Evolutionary conservation across 371 early-diverging fungal genomes (phyloP).

Genomic region (Mucor saturninus): DNA sequence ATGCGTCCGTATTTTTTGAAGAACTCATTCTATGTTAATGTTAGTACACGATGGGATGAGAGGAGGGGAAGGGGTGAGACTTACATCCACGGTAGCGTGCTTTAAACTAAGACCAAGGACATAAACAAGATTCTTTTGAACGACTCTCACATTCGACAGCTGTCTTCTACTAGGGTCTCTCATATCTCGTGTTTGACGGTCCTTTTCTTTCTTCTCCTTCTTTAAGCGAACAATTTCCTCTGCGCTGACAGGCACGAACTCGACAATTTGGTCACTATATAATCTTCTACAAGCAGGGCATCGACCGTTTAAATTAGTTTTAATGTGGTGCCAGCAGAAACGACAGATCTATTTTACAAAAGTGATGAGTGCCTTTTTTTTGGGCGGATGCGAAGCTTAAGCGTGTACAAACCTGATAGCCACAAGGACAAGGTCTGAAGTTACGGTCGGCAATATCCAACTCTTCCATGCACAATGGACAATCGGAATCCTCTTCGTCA

Average conservation of each 20-base stretch:
- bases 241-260: conserved; percentile 87
- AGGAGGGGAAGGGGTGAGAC: neutral
- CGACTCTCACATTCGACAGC: conserved; percentile 89
- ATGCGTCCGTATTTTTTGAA: conserved; percentile 97
- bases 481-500: conserved; percentile 89
- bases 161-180: conserved; percentile 86
- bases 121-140: conserved; percentile 95
- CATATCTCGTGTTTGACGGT: conserved; percentile 86
- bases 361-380: neutral
- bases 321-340: conserved; percentile 98
- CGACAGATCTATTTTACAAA: conserved; percentile 83
- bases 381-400: neutral
- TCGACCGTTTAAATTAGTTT: conserved; percentile 86
- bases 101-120: conserved; percentile 89
- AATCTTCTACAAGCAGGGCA: conserved; percentile 93
- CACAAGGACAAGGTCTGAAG: conserved; percentile 97
- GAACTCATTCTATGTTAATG: conserved; percentile 67
- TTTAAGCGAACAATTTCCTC: conserved; percentile 78
- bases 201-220: conserved; percentile 86
- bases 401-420: conserved; percentile 80
- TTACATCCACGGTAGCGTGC: conserved; percentile 86
- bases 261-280: conserved; percentile 87
- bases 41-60: neutral
- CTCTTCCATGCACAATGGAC: conserved; percentile 98
- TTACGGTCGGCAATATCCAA: conserved; percentile 93